Evolutionary conservation across 2,329 filamentous ascomycete species (phyloP).

Genomic region (Alternaria brassicae): DNA sequence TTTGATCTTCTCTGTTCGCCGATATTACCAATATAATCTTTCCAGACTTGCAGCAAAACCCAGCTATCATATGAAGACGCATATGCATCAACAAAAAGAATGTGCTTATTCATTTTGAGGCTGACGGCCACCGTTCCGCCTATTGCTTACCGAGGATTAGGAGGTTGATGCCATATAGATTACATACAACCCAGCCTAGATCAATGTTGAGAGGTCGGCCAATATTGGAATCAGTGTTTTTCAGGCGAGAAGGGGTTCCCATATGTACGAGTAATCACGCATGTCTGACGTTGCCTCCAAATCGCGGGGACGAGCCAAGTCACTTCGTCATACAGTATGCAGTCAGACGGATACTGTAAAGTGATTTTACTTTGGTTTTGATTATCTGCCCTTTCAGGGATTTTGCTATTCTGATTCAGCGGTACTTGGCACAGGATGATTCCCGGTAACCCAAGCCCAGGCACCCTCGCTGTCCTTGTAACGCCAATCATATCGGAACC

Average conservation of each 20-base stretch:
- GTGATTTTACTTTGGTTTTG: neutral
- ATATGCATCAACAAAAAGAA: neutral
- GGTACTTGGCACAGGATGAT: neutral
- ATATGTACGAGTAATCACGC: too few relatives aligned
- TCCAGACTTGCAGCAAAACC: neutral
- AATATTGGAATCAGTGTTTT: neutral
- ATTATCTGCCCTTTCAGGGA: neutral
- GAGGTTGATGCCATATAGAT: neutral
- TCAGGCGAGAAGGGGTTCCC: too few relatives aligned
- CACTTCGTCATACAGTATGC: neutral
- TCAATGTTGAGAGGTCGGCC: neutral
- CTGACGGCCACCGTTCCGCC: neutral
- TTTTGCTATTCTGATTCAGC: neutral
- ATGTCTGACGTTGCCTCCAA: neutral
- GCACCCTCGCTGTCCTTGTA: neutral
- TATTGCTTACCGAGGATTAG: neutral
- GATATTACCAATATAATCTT: neutral
- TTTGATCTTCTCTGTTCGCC: neutral
- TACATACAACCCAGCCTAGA: neutral
- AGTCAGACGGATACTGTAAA: neutral
- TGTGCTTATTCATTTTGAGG: neutral
- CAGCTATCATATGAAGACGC: neutral
- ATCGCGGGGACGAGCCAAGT: neutral
- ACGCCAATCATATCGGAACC: slow-evolving; percentile 3
- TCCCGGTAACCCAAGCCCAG: neutral